Evolutionary conservation across 2,329 filamentous ascomycete species (phyloP).

Genomic region (Drechslerella stenobrocha): DNA sequence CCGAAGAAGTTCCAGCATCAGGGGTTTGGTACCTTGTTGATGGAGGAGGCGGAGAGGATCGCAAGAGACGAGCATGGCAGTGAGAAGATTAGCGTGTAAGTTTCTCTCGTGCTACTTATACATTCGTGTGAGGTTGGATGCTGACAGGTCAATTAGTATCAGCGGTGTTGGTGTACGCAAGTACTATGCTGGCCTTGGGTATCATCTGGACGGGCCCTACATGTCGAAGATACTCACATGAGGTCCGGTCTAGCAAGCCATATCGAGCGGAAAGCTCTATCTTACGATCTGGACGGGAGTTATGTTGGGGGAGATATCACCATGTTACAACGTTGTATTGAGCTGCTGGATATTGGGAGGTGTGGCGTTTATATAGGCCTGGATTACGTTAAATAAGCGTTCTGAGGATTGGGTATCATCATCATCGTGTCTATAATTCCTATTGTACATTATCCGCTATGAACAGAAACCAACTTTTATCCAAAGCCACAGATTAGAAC

Average conservation of each 20-base stretch:
- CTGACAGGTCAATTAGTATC: conserved; percentile 60
- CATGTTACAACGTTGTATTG: no score
- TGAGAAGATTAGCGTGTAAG: conserved; percentile 79
- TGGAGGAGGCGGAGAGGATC: conserved; percentile 97
- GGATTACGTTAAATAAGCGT: background rate
- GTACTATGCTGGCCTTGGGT: conserved; percentile 92
- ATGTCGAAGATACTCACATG: conserved; percentile 64
- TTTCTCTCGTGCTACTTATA: background rate
- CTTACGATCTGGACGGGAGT: no score
- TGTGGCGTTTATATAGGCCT: conserved; percentile 2
- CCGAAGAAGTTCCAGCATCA: conserved; percentile 98
- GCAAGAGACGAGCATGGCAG: conserved; percentile 92
- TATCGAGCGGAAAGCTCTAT: no score
- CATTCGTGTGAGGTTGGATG: background rate
- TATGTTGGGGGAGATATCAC: conserved; percentile 13
- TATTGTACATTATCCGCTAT: conserved; percentile 48
- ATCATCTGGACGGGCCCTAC: conserved; percentile 89
- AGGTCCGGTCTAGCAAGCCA: no score
- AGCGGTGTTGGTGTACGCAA: conserved; percentile 95
- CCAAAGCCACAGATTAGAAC: background rate
- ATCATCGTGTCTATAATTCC: conserved; percentile 38
- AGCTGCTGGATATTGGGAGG: no score
- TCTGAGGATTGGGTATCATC: conserved; percentile 38
- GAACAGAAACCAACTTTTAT: conserved; percentile 34
- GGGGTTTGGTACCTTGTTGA: conserved; percentile 90